A percentile compares a stretch with the other conserved stretches of the same genome.
phyloP scores from a whole-genome alignment of 2,329 filamentous ascomycete species.

The Dothistroma septosporum region DNA sequence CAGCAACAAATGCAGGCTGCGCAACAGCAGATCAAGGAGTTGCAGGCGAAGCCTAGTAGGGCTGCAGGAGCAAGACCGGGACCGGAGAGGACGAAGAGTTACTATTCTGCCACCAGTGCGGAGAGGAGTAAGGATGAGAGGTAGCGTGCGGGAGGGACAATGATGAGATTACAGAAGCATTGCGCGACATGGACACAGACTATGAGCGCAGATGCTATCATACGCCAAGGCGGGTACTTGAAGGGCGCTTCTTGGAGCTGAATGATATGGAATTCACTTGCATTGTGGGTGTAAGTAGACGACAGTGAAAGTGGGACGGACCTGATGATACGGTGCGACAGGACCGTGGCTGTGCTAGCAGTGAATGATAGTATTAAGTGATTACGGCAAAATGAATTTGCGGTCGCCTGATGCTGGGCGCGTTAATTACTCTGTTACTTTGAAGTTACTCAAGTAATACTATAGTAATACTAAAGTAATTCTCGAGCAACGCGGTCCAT shows the following conservation, averaged over 20 bases:
- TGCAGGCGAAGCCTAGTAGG: conserved; percentile 8
- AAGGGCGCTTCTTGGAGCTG: neutral
- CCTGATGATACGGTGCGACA: neutral
- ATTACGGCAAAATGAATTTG: neutral
- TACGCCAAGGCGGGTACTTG: neutral
- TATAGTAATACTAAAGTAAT: neutral
- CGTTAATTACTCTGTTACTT: neutral
- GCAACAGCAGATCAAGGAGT: conserved; percentile 18
- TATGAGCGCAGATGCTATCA: neutral
- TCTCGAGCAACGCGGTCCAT: neutral
- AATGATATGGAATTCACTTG: neutral
- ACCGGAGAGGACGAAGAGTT: neutral
- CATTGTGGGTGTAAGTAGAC: neutral
- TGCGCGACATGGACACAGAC: neutral
- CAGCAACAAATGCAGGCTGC: conserved; percentile 15
- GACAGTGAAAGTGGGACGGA: neutral
- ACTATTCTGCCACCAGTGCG: neutral
- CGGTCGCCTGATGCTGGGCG: neutral
- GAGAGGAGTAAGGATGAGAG: neutral
- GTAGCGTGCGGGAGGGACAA: neutral
- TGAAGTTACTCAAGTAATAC: neutral
- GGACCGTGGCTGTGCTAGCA: neutral
- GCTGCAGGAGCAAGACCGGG: conserved; percentile 1
- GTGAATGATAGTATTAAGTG: neutral
- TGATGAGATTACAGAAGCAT: neutral